Evolutionary conservation across 192 early-diverging fungal species (phyloP).

Genomic region (Gamsiella multidivaricata): DNA sequence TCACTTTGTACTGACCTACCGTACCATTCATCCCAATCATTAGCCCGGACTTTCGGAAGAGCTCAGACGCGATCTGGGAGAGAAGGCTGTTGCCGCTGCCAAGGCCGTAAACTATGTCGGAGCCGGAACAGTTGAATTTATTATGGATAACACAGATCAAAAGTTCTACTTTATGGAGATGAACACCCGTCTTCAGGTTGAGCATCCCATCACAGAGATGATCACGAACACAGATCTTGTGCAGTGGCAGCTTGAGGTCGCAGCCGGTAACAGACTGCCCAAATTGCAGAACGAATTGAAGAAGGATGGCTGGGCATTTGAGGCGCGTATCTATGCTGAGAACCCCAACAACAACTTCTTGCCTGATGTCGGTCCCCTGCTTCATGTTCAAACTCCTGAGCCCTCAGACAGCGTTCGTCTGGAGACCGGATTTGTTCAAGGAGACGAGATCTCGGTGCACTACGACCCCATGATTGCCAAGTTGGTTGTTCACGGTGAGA

Average conservation of each 20-base stretch:
- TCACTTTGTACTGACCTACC: not conserved
- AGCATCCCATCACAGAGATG: conserved; percentile 98
- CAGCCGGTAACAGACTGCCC: conserved; percentile 89
- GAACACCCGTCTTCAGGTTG: conserved; percentile 95
- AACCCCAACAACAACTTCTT: conserved; percentile 89
- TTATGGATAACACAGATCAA: conserved; percentile 88
- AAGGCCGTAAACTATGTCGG: conserved; percentile 94
- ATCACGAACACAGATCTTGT: conserved; percentile 93
- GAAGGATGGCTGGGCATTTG: conserved; percentile 91
- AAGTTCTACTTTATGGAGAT: conserved; percentile 99
- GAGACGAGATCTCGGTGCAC: conserved; percentile 91
- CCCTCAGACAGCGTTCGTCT: conserved; percentile 76
- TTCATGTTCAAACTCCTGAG: conserved; percentile 78
- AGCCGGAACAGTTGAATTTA: conserved; percentile 98
- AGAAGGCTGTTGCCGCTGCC: conserved; percentile 92
- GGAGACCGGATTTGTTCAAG: conserved; percentile 93
- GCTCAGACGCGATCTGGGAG: conserved; percentile 77
- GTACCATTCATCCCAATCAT: not conserved
- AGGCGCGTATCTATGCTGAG: conserved; percentile 98
- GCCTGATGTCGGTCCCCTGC: conserved; percentile 91
- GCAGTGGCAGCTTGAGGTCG: conserved; percentile 95
- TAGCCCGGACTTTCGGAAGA: conserved; percentile 78
- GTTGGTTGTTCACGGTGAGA: conserved; percentile 84
- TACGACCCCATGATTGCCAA: conserved; percentile 98
- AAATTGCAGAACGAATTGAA: conserved; percentile 73